These are phyloP conservation scores for Bipolaris cookei DNA, from an alignment of 2,329 filamentous ascomycete genomes.

Conservation along the genomic window DNA sequence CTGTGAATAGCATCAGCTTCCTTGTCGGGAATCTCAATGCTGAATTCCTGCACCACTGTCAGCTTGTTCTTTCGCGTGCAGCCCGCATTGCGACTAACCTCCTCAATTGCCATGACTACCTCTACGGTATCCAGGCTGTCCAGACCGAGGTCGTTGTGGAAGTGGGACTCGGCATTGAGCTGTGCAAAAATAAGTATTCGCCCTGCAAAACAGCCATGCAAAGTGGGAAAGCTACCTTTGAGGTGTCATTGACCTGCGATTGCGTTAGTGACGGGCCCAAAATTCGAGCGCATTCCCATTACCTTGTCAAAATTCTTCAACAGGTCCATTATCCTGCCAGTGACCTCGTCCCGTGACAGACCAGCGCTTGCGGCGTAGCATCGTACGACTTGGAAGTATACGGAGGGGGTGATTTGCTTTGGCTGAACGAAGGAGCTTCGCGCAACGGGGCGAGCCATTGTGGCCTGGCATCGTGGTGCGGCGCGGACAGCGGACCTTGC, in stretches of 20 bases:
- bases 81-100: conserved; percentile 63
- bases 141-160: conserved; percentile 94
- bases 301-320: conserved; percentile 98
- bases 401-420: conserved; percentile 66
- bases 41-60: conserved; percentile 65
- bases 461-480: conserved; percentile 50
- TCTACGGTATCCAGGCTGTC: conserved; percentile 98
- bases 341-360: conserved; percentile 81
- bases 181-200: conserved; percentile 52
- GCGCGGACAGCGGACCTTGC: conserved; percentile 61
- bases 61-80: conserved; percentile 12
- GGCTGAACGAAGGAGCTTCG: conserved; percentile 67
- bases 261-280: conserved; percentile 35
- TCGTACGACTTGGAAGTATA: conserved; percentile 72
- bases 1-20: conserved; percentile 94
- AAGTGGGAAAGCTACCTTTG: conserved; percentile 57
- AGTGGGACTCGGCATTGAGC: conserved; percentile 86
- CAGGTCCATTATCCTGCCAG: conserved; percentile 90
- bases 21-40: conserved; percentile 98
- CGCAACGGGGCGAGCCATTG: conserved; percentile 66
- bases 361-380: conserved; percentile 85
- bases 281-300: conserved; percentile 41
- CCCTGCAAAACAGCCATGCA: background rate
- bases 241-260: conserved; percentile 65
- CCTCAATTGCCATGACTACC: conserved; percentile 99